phyloP scores from a whole-genome alignment of 768 basidiomycete genomes.

The Boletus rufocinnamomeus region DNA sequence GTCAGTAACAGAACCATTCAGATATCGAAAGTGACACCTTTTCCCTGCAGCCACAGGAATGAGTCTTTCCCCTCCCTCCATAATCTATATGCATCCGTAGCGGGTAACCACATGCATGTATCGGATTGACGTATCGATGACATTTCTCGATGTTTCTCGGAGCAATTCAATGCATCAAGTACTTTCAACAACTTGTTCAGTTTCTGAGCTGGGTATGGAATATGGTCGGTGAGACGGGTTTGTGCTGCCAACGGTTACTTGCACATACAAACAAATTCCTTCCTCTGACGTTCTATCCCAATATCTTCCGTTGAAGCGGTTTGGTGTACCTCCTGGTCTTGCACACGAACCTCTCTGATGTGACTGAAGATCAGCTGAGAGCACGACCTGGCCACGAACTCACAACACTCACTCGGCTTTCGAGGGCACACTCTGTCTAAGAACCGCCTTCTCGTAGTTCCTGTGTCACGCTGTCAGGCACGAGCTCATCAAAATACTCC shows the following conservation, averaged over 20 bases:
- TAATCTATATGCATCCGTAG: neutral
- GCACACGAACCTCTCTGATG: neutral
- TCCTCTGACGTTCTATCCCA: neutral
- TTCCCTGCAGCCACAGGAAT: conserved; percentile 21
- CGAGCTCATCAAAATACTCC: no score
- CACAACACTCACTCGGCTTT: neutral
- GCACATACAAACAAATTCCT: conserved; percentile 7
- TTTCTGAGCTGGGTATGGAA: neutral
- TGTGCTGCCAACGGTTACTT: neutral
- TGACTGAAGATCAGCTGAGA: neutral
- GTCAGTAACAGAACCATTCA: neutral
- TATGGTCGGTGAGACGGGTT: neutral
- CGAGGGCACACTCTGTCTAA: neutral
- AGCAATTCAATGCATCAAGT: conserved; percentile 3
- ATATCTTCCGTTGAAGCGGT: neutral
- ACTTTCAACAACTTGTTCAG: neutral
- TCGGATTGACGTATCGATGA: conserved; percentile 3
- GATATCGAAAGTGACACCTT: conserved; percentile 7
- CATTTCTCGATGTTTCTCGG: neutral
- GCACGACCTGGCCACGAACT: neutral
- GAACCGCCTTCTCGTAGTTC: neutral
- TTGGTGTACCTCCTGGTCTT: neutral
- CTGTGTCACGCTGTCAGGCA: no score
- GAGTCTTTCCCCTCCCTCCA: conserved; percentile 6
- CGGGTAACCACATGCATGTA: conserved; percentile 19